phyloP scores from a whole-genome alignment of 768 basidiomycete genomes.

The Naganishia antarctica region DNA sequence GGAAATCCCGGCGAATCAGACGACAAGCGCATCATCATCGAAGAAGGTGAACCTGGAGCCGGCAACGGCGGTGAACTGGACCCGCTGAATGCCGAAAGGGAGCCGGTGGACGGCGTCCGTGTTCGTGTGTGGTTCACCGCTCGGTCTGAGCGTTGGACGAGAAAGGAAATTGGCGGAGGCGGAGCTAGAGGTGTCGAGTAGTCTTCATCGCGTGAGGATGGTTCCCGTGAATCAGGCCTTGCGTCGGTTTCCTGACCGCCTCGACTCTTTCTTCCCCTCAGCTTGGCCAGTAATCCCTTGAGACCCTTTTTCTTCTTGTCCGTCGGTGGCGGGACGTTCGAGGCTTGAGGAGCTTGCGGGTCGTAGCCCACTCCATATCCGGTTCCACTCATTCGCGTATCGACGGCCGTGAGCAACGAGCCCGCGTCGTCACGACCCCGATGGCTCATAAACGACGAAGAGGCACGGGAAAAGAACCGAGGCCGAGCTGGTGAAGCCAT shows the following conservation, averaged over 20 bases:
- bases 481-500: constrained; percentile 45
- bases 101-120: constrained; percentile 19
- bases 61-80: background rate
- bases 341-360: background rate
- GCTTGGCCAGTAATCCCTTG: constrained; percentile 48
- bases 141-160: constrained; percentile 55
- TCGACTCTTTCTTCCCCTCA: constrained; percentile 30
- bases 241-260: background rate
- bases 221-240: background rate
- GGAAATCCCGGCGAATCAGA: background rate
- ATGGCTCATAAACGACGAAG: constrained; percentile 28
- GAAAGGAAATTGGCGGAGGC: constrained; percentile 83
- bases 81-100: constrained; percentile 9
- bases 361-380: constrained; percentile 8
- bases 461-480: constrained; percentile 40
- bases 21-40: constrained; percentile 1
- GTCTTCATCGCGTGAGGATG: constrained; percentile 54
- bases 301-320: constrained; percentile 48
- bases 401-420: constrained; percentile 15
- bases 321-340: background rate
- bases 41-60: constrained; percentile 12
- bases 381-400: constrained; percentile 13
- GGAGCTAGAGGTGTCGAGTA: constrained; percentile 70
- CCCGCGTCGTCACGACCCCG: background rate
- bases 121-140: constrained; percentile 29